Conservation (phyloP, 2,329 filamentous ascomycete genomes). For the Rachicladosporium sp. region DNA sequence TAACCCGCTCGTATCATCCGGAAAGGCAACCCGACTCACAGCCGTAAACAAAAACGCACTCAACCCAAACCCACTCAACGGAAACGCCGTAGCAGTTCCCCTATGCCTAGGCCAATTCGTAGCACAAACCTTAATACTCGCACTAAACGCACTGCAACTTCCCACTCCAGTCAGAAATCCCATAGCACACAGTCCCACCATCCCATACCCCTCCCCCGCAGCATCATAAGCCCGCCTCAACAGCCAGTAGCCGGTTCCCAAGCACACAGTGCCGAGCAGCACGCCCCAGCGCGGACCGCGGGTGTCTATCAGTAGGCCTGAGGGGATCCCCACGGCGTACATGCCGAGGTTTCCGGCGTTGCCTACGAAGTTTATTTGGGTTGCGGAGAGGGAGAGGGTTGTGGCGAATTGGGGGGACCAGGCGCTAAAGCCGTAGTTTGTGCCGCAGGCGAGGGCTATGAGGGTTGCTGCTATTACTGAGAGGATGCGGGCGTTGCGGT, state of each 20-base stretch:
- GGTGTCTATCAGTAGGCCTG: slow-evolving; percentile 76
- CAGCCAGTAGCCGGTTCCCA: slow-evolving; percentile 75
- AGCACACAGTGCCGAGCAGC: slow-evolving; percentile 57
- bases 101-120: slow-evolving; percentile 85
- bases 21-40: slow-evolving; percentile 63
- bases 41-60: slow-evolving; percentile 94
- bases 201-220: slow-evolving; percentile 31
- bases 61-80: slow-evolving; percentile 80
- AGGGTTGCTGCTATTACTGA: slow-evolving; percentile 76
- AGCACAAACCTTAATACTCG: slow-evolving; percentile 71
- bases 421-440: slow-evolving; percentile 96
- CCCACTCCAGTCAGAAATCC: slow-evolving; percentile 78
- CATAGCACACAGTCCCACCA: slow-evolving; percentile 61
- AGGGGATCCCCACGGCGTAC: slow-evolving; percentile 81
- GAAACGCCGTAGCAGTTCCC: slow-evolving; percentile 88
- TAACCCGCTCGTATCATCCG: slow-evolving; percentile 70
- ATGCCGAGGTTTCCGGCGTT: slow-evolving; percentile 81
- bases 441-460: slow-evolving; percentile 81
- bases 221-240: slow-evolving; percentile 65
- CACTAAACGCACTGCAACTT: slow-evolving; percentile 81
- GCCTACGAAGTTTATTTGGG: slow-evolving; percentile 75
- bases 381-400: slow-evolving; percentile 75
- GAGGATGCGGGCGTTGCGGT: slow-evolving; percentile 44
- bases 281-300: slow-evolving; percentile 71
- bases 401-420: slow-evolving; percentile 95